A percentile compares a stretch with the other conserved stretches of the same genome.
These are phyloP conservation scores for Lyophyllum shimeji DNA, from an alignment of 768 basidiomycete genomes.

Conservation along the genomic window DNA sequence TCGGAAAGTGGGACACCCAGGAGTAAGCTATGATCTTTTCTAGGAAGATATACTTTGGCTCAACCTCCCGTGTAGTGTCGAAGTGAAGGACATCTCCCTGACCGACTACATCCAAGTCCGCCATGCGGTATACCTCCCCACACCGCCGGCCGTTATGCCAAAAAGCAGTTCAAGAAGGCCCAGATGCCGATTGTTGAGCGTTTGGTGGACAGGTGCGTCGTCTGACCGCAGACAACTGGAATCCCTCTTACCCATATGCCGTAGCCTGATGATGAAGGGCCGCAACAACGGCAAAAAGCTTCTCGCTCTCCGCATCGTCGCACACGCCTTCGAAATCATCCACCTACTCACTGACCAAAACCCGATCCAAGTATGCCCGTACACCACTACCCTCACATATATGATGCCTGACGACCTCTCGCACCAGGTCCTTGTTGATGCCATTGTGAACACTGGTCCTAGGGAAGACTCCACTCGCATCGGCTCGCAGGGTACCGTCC, in stretches of 20 bases:
- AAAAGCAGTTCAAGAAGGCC: slow-evolving; percentile 99
- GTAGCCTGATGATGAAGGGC: slow-evolving; percentile 99
- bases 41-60: background rate
- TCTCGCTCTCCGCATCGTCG: slow-evolving; percentile 97
- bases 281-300: slow-evolving; percentile 99
- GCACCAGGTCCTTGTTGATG: slow-evolving; percentile 86
- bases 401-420: slow-evolving; percentile 1
- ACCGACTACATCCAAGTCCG: slow-evolving; percentile 99
- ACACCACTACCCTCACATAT: background rate
- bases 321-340: slow-evolving; percentile 99
- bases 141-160: slow-evolving; percentile 98
- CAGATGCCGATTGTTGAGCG: slow-evolving; percentile 99
- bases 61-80: slow-evolving; percentile 58
- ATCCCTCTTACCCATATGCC: slow-evolving; percentile 1
- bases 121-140: slow-evolving; percentile 97
- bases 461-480: slow-evolving; percentile 99
- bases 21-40: slow-evolving; percentile 59
- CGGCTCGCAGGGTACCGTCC: slow-evolving; percentile 98
- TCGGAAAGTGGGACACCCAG: slow-evolving; percentile 98
- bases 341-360: slow-evolving; percentile 99
- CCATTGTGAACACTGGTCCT: slow-evolving; percentile 99
- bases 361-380: slow-evolving; percentile 84
- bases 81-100: slow-evolving; percentile 98
- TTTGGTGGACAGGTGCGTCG: slow-evolving; percentile 87
- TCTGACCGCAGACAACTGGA: background rate